Base-by-base conservation (phyloP, 1,284 basidiomycete genomes). In the Trametes versicolor region DNA sequence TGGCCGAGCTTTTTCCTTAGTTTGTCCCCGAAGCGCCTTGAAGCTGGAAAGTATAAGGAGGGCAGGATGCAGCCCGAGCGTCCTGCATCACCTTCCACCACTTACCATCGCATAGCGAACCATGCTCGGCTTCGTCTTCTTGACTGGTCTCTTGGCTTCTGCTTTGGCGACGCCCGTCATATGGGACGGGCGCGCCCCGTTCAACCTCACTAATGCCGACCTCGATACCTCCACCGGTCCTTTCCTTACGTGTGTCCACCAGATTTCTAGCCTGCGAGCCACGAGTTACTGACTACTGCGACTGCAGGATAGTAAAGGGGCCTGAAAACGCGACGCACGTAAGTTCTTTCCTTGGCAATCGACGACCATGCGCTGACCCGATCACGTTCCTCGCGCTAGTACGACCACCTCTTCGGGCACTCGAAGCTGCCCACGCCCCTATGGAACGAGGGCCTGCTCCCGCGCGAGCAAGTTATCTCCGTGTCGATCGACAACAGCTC, bases 401-500 rank as follows among this genome's bases (percentile, higher is more conserved):
- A 88, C 65, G 78, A 82, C 0, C 76, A 77, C 6, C 76, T 87
- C 47, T 77, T 84, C 2, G 81, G 80, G 10, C 73, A 75, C 49
- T 62, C 73, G 17, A 64, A 76, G 4, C 64, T 74, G 4, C 81
- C 85, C 8, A 87, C 87, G 0, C 82, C 85, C 0, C 78, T 88
- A 3, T 87, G 85, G 86, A 76, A 76, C 59, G 64, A 73, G n/a
- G 58, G 66, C 6, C 65, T 59, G 2, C 39, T 71, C 17, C 71
- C 78, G 3, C 74, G 66, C 5, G 87, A 88, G 64, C 85, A 88
- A 72, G 76, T 79, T 0, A 75, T 88, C 48, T 79, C 80, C 32
- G 77, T 86, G 52, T 79, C 82, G 7, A 86, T 88, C 60, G 86
- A 88, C 74, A 86, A 87, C 72, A 81, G 78, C 54, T 88, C 87